Percentiles rank a stretch among this genome's conserved stretches.
These are phyloP conservation scores for Cucurbita moschata DNA, from an alignment of 306 rosid species.

Conservation along the genomic window DNA sequence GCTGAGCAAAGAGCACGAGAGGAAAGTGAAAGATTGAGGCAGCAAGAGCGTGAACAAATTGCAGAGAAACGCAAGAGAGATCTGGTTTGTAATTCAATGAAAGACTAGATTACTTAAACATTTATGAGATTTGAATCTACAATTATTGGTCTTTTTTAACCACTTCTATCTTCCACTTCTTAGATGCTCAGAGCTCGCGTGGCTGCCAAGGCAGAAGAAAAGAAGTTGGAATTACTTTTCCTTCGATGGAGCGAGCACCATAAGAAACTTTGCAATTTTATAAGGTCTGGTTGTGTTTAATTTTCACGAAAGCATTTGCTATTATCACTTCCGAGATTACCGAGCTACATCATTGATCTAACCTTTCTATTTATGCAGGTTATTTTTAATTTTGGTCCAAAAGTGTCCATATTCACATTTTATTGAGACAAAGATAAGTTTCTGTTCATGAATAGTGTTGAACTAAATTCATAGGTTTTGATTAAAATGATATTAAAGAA, in stretches of 20 bases:
- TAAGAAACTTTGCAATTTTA: slow-evolving; percentile 75
- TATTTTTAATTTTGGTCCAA: slow-evolving; percentile 95
- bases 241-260: slow-evolving; percentile 96
- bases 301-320: neutral
- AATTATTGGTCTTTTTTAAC: slow-evolving; percentile 1
- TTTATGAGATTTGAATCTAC: neutral
- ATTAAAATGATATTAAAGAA: neutral
- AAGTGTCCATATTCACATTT: slow-evolving; percentile 99
- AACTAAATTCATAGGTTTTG: slow-evolving; percentile 37
- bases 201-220: slow-evolving; percentile 94
- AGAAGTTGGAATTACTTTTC: slow-evolving; percentile 89
- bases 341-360: slow-evolving; percentile 5
- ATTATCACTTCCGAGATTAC: neutral
- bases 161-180: neutral
- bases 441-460: slow-evolving; percentile 65
- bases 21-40: slow-evolving; percentile 88
- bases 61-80: slow-evolving; percentile 88
- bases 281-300: slow-evolving; percentile 43
- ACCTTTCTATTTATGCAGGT: slow-evolving; percentile 48
- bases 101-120: neutral
- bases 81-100: slow-evolving; percentile 34
- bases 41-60: slow-evolving; percentile 79
- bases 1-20: slow-evolving; percentile 98
- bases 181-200: slow-evolving; percentile 96
- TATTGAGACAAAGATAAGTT: slow-evolving; percentile 96